Percentiles rank a stretch among this genome's conserved stretches.
These are phyloP conservation scores for Termitomyces bulborhizus DNA, from an alignment of 768 basidiomycete species.

Conservation along the genomic window DNA sequence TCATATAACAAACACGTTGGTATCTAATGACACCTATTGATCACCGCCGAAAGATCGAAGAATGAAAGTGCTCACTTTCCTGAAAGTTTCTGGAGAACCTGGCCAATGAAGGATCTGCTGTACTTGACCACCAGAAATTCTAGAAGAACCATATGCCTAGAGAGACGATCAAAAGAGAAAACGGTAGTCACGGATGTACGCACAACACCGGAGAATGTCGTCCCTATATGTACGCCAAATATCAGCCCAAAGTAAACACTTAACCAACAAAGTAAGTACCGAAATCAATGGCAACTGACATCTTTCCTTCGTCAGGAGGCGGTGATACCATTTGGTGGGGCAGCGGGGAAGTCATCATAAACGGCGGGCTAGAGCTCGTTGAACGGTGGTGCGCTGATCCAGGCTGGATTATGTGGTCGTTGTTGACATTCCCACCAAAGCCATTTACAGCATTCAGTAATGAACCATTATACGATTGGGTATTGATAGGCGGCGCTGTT, in stretches of 20 bases:
- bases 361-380: constrained; percentile 16
- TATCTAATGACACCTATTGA: constrained; percentile 30
- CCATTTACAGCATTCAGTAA: constrained; percentile 18
- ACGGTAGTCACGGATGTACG: constrained; percentile 23
- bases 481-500: constrained; percentile 9
- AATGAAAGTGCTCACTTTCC: constrained; percentile 45
- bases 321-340: constrained; percentile 18
- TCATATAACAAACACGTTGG: constrained; percentile 85
- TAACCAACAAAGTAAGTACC: constrained; percentile 35
- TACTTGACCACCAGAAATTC: constrained; percentile 70
- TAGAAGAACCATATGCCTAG: constrained; percentile 82
- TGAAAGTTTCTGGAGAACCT: constrained; percentile 78
- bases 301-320: constrained; percentile 59
- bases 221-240: constrained; percentile 40
- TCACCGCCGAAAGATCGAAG: not conserved
- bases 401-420: constrained; percentile 26
- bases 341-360: constrained; percentile 17
- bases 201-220: constrained; percentile 84
- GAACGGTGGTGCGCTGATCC: constrained; percentile 21
- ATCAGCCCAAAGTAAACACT: not conserved
- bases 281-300: constrained; percentile 81
- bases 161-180: constrained; percentile 5
- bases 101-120: constrained; percentile 88
- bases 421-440: constrained; percentile 17
- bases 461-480: constrained; percentile 17